Base-by-base conservation (phyloP, 2,329 filamentous ascomycete genomes). In the Sclerotinia glacialis region DNA sequence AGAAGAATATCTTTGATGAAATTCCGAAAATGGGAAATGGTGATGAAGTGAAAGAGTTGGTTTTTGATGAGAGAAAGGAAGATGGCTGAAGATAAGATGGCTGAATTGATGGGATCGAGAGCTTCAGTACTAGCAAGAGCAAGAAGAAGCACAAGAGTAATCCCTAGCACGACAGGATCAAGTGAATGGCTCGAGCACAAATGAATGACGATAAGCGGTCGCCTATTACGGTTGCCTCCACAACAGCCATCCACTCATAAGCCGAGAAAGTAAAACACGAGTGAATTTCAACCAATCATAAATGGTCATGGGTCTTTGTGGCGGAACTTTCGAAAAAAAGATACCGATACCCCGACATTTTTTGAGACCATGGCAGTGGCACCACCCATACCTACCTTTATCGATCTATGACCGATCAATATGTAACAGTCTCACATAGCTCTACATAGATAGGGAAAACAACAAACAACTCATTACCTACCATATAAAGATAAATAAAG, bases 1-100 rank as follows among this genome's bases (percentile, higher is more conserved):
- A 56, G 47, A 26, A 46, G 52, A 31, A 42, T 53, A 65, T 61
- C 26, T 69, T 59, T 64, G 67, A 53, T 69, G 67, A 26, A 67
- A 68, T 71, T 69, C 61, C 67, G n/a, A n/a, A n/a, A n/a, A n/a
- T n/a, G n/a, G n/a, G 71, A 68, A 70, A 72, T 69, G 70, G 2
- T 53, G 50, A 54, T 73, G 49, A 49, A 14, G 37, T 42, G 70
- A 70, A 67, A 72, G 66, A 70, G 56, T 67, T 69, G 53, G 69
- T 69, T 37, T 23, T n/a, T 28, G 46, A 65, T 60, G 26, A 58
- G 58, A 59, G 64, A 63, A 49, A 61, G 62, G 54, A 42, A 64
- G 67, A 58, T 65, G 53, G 53, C 34, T n/a, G 31, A 55, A 34
- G n/a, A n/a, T n/a, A 42, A 64, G 67, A 58, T 65, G 53, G 53